Percentiles rank a stretch among this genome's conserved stretches.
Conservation (phyloP, 1,139 yeast genomes). For the Wickerhamomyces sp. region DNA sequence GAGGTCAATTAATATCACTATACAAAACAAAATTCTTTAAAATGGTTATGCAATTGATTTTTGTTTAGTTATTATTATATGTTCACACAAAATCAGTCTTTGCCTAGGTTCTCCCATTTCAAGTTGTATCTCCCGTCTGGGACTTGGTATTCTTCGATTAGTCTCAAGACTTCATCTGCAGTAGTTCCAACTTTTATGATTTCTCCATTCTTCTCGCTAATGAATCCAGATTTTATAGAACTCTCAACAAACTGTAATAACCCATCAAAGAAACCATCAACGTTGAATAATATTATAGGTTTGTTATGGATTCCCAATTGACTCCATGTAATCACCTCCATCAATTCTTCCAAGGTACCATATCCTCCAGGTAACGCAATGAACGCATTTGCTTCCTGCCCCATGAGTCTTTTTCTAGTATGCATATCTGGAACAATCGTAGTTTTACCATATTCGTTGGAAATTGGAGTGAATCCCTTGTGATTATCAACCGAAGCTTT, state of each 20-base stretch:
- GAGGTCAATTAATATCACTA: too few relatives aligned
- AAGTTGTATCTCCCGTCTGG: slow-evolving; percentile 76
- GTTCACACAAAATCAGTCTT: too few relatives aligned
- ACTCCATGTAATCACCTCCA: slow-evolving; percentile 89
- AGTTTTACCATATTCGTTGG: slow-evolving; percentile 70
- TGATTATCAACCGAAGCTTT: slow-evolving; percentile 40
- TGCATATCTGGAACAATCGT: slow-evolving; percentile 88
- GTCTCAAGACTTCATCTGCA: slow-evolving; percentile 60
- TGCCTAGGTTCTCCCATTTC: slow-evolving; percentile 54
- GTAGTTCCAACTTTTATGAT: slow-evolving; percentile 68
- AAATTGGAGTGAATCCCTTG: slow-evolving; percentile 61
- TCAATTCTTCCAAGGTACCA: slow-evolving; percentile 85
- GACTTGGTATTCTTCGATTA: slow-evolving; percentile 55
- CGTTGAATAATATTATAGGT: slow-evolving; percentile 74
- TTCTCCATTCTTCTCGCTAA: slow-evolving; percentile 60
- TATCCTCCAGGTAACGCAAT: slow-evolving; percentile 91
- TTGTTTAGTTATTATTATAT: too few relatives aligned
- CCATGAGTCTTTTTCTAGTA: slow-evolving; percentile 84
- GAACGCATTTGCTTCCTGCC: slow-evolving; percentile 80
- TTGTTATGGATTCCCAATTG: slow-evolving; percentile 82
- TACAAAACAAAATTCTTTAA: too few relatives aligned
- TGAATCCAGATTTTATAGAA: slow-evolving; percentile 61
- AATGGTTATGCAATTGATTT: too few relatives aligned
- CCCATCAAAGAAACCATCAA: slow-evolving; percentile 76
- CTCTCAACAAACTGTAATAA: slow-evolving; percentile 56